Conservation (phyloP, 306 rosid genomes). For the Cucurbita ficifolia region DNA sequence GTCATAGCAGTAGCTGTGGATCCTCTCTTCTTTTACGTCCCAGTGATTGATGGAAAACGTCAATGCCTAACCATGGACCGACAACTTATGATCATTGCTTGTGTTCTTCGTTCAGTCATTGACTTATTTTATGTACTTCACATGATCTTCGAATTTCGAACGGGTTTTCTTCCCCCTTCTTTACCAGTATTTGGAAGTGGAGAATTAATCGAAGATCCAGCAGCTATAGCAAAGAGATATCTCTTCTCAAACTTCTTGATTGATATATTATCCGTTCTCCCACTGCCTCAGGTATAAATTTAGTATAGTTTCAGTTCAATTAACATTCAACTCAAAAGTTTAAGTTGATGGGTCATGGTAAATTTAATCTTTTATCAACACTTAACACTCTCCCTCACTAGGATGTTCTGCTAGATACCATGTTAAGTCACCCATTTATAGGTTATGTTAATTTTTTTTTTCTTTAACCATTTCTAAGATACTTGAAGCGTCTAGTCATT, state of each 20-base stretch:
- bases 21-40: conserved; percentile 67
- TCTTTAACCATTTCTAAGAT: not conserved
- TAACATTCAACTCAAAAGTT: not conserved
- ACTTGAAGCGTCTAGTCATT: not conserved
- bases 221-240: conserved; percentile 57
- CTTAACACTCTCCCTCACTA: not conserved
- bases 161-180: conserved; percentile 77
- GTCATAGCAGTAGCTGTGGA: conserved; percentile 67
- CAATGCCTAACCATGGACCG: conserved; percentile 31
- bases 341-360: not conserved
- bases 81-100: conserved; percentile 25
- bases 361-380: not conserved
- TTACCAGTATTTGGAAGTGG: conserved; percentile 85
- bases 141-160: conserved; percentile 62
- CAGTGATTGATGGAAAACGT: conserved; percentile 10
- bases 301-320: not conserved
- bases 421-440: not conserved
- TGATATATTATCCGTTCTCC: conserved; percentile 69
- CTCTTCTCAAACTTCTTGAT: conserved; percentile 46
- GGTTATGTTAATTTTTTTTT: not conserved
- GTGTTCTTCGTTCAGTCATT: conserved; percentile 64
- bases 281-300: conserved; percentile 70
- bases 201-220: conserved; percentile 36
- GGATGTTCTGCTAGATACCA: not conserved
- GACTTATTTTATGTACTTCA: conserved; percentile 65